Evolutionary conservation across 805 yeast species (phyloP).

Genomic region (Starmerella kuoi): DNA sequence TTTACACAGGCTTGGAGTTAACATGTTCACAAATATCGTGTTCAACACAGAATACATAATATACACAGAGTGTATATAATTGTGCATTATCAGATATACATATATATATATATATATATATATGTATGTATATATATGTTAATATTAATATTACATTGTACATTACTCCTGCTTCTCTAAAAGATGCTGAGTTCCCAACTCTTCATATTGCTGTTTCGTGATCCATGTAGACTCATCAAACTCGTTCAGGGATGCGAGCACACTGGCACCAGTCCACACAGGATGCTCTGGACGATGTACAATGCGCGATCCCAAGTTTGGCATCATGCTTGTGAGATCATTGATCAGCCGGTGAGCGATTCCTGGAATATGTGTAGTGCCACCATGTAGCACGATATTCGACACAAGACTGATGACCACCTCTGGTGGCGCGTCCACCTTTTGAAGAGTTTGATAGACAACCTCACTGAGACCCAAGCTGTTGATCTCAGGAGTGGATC

Average conservation of each 20-base stretch:
- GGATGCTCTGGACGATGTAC: conserved; percentile 67
- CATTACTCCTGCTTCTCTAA: conserved; percentile 22
- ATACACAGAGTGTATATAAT: no score
- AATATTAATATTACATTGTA: no score
- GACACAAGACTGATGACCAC: conserved; percentile 76
- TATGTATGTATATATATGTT: no score
- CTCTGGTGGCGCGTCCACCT: conserved; percentile 37
- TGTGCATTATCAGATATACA: no score
- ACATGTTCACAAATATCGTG: no score
- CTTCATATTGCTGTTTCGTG: conserved; percentile 73
- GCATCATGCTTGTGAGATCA: conserved; percentile 57
- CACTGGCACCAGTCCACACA: conserved; percentile 88
- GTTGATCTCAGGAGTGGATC: conserved; percentile 29
- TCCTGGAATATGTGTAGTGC: conserved; percentile 68
- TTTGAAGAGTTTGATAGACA: conserved; percentile 35
- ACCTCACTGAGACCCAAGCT: conserved; percentile 41
- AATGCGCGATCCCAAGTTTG: conserved; percentile 37
- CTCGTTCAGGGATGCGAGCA: conserved; percentile 74
- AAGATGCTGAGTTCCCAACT: conserved; percentile 73
- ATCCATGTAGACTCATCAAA: conserved; percentile 89
- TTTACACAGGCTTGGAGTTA: no score
- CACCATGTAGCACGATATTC: conserved; percentile 79
- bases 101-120: no score
- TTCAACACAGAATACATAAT: no score
- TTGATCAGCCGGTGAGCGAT: conserved; percentile 59